Percentiles rank a stretch among this genome's conserved stretches.
These are phyloP conservation scores for Globisporangium takayamanum DNA, from an alignment of 352 stramenopile genomes.

Conservation along the genomic window DNA sequence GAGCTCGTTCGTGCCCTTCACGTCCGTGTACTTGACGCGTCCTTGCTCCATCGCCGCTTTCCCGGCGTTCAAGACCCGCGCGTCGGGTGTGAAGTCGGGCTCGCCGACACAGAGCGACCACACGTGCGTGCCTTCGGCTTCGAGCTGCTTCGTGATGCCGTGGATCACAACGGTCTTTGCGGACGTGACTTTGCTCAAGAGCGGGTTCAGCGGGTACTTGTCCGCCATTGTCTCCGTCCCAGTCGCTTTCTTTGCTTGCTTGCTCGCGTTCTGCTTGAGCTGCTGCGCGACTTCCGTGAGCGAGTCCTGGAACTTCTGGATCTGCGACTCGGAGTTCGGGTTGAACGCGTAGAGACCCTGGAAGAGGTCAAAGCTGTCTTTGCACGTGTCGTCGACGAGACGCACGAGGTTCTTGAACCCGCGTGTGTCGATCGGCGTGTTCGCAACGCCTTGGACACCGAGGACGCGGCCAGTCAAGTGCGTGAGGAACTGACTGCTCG, in stretches of 20 bases:
- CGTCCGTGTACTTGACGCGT: conserved; percentile 93
- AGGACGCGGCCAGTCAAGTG: conserved; percentile 97
- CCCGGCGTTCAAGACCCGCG: conserved; percentile 90
- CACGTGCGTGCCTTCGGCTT: conserved; percentile 89
- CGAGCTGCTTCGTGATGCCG: conserved; percentile 91
- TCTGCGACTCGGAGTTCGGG: conserved; percentile 81
- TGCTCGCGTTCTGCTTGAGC: conserved; percentile 23
- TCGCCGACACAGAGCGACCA: conserved; percentile 93
- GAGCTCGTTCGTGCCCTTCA: conserved; percentile 88
- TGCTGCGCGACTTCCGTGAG: conserved; percentile 43
- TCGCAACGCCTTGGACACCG: conserved; percentile 78
- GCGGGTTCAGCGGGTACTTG: conserved; percentile 62
- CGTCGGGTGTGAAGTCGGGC: conserved; percentile 91
- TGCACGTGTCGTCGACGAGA: conserved; percentile 95
- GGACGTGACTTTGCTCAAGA: conserved; percentile 77
- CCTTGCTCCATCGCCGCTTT: conserved; percentile 53
- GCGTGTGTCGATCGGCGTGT: conserved; percentile 94
- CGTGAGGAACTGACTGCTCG: conserved; percentile 98
- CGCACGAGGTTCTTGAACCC: conserved; percentile 96
- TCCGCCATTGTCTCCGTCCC: conserved; percentile 31
- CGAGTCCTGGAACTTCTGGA: conserved; percentile 67
- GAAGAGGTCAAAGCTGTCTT: conserved; percentile 98
- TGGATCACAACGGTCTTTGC: conserved; percentile 94
- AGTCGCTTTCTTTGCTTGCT: not conserved
- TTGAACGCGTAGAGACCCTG: conserved; percentile 98